These are phyloP conservation scores for Xylaria grammica DNA, from an alignment of 495 filamentous ascomycete species.

Conservation along the genomic window DNA sequence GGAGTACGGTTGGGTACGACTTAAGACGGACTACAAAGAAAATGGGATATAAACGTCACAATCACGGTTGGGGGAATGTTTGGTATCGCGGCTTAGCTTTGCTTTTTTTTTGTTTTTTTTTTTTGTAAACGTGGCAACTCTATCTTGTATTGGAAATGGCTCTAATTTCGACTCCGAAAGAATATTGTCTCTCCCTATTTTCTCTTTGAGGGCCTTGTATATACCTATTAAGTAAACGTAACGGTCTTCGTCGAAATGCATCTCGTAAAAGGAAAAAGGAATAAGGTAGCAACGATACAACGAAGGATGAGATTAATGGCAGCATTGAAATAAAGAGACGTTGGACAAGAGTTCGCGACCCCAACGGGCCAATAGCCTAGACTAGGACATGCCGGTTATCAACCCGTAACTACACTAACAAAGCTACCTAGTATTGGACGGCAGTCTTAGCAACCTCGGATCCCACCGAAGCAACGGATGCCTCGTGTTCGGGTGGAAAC, in stretches of 20 bases:
- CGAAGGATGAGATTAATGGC: background rate
- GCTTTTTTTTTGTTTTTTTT: background rate
- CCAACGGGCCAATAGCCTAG: background rate
- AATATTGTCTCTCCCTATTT: background rate
- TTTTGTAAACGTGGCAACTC: background rate
- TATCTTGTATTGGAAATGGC: background rate
- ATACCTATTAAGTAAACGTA: background rate
- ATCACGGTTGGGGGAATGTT: constrained; percentile 11
- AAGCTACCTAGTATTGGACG: background rate
- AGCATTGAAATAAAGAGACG: too few species aligned
- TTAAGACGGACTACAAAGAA: constrained; percentile 9
- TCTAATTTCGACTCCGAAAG: background rate
- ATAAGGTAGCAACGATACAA: too few species aligned
- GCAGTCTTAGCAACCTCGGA: background rate
- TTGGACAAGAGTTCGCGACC: too few species aligned
- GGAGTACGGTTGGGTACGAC: constrained; percentile 8
- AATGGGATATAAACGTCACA: constrained; percentile 8
- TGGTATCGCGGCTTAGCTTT: background rate
- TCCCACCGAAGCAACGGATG: background rate
- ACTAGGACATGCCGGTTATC: background rate
- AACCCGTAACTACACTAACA: background rate
- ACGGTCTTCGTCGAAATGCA: background rate
- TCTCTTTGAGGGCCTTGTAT: background rate
- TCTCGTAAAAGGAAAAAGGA: background rate
- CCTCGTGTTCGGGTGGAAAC: background rate